These are phyloP conservation scores for Trichosporon coremiiforme DNA, from an alignment of 1,284 basidiomycete genomes.

Conservation along the genomic window DNA sequence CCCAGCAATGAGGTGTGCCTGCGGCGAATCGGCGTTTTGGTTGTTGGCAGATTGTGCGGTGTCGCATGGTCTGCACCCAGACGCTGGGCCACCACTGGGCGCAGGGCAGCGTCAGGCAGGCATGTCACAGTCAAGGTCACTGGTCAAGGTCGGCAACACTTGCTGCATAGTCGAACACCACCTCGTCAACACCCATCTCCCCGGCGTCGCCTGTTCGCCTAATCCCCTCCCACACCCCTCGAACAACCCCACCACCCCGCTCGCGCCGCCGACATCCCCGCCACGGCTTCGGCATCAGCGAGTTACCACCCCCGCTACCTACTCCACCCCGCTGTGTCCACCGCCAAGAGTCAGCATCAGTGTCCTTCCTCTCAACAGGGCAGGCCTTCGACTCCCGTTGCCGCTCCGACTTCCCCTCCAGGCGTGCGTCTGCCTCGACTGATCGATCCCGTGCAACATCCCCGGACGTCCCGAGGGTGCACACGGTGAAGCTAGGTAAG, in stretches of 20 bases:
- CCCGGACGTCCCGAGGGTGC: constrained; percentile 34
- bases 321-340: constrained; percentile 3
- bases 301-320: background rate
- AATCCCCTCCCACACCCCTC: background rate
- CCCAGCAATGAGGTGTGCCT: background rate
- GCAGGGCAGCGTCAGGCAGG: background rate
- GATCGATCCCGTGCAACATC: constrained; percentile 26
- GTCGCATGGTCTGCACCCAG: constrained; percentile 1
- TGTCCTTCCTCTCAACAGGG: background rate
- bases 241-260: background rate
- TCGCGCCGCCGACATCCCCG: background rate
- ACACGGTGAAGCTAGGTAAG: constrained; percentile 36
- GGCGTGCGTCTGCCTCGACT: constrained; percentile 14
- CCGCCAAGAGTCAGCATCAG: background rate
- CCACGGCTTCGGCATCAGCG: background rate
- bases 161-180: background rate
- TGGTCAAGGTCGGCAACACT: background rate
- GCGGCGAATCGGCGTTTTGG: constrained; percentile 17
- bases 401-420: background rate
- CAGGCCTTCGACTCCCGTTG: constrained; percentile 5
- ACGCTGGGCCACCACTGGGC: too few relatives aligned
- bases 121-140: background rate
- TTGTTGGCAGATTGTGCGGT: background rate
- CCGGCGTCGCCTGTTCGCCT: constrained; percentile 12
- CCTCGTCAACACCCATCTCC: background rate